A percentile compares a stretch with the other conserved stretches of the same genome.
Evolutionary conservation across 208 protist species (phyloP).

Genomic region (Crithidia bombi): DNA sequence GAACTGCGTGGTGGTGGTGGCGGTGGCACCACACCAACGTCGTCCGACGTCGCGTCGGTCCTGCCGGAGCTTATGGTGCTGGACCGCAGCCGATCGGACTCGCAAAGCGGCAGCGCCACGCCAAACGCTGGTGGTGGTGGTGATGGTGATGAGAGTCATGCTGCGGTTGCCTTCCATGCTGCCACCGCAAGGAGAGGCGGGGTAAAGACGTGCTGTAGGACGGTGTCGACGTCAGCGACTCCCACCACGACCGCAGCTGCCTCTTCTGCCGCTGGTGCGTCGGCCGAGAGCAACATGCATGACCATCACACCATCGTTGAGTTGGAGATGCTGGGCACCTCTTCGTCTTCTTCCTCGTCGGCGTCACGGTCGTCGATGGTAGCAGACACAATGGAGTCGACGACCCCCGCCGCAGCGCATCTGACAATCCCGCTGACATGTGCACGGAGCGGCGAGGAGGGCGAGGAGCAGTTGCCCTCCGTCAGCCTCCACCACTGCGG

Average conservation of each 20-base stretch:
- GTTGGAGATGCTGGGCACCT: constrained; percentile 5
- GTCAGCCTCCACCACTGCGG: not conserved
- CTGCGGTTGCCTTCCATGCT: not conserved
- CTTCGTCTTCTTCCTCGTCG: not conserved
- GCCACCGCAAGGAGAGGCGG: too few species aligned
- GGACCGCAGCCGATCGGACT: constrained; percentile 7
- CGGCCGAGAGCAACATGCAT: not conserved
- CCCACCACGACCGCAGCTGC: not conserved
- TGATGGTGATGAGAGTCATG: not conserved
- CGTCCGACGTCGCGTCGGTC: constrained; percentile 8
- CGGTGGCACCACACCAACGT: constrained; percentile 2
- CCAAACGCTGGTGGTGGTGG: not conserved
- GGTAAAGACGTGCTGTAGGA: too few species aligned
- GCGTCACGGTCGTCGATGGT: not conserved
- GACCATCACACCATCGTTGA: too few species aligned
- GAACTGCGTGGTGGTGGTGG: constrained; percentile 1
- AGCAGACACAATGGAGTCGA: not conserved
- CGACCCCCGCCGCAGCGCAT: not conserved
- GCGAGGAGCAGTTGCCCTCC: too few species aligned
- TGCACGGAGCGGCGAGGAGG: not conserved
- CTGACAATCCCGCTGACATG: not conserved
- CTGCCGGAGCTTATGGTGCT: not conserved
- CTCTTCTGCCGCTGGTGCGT: not conserved
- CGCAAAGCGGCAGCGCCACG: constrained; percentile 9
- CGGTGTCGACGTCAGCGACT: not conserved